Evolutionary conservation across 305 asterid species (phyloP).

Genomic region (Solanum aculeatissimum): DNA sequence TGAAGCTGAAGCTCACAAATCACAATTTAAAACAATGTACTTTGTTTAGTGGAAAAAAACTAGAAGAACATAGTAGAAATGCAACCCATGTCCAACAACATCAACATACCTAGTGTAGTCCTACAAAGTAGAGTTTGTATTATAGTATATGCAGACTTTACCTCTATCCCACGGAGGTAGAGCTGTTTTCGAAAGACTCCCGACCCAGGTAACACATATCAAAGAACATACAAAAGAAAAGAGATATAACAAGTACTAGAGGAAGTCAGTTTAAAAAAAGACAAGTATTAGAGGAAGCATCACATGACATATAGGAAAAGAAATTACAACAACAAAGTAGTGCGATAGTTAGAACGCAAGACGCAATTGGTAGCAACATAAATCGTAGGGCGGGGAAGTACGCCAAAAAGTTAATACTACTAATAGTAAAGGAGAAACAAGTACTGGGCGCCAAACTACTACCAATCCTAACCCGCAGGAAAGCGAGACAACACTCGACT

Average conservation of each 20-base stretch:
- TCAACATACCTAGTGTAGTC: not conserved
- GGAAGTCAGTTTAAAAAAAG: not conserved
- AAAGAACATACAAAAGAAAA: not conserved
- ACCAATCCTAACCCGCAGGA: not conserved
- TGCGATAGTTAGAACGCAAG: not conserved
- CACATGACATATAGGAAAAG: not conserved
- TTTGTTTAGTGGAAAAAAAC: not conserved
- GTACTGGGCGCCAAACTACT: not conserved
- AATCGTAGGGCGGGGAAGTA: not conserved
- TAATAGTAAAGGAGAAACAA: not conserved
- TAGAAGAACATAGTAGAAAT: not conserved
- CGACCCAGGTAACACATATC: not conserved
- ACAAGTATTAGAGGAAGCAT: not conserved
- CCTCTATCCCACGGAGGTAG: not conserved
- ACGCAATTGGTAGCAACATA: not conserved
- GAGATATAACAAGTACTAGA: not conserved
- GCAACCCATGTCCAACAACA: not conserved
- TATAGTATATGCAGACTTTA: not conserved
- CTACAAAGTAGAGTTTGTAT: not conserved
- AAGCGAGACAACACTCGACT: not conserved
- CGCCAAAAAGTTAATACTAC: not conserved
- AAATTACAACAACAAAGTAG: not conserved
- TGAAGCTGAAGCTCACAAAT: not conserved
- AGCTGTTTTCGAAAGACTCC: not conserved
- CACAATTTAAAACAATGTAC: not conserved